Conservation (phyloP, 2,329 filamentous ascomycete species). For the Lithohypha guttulata region DNA sequence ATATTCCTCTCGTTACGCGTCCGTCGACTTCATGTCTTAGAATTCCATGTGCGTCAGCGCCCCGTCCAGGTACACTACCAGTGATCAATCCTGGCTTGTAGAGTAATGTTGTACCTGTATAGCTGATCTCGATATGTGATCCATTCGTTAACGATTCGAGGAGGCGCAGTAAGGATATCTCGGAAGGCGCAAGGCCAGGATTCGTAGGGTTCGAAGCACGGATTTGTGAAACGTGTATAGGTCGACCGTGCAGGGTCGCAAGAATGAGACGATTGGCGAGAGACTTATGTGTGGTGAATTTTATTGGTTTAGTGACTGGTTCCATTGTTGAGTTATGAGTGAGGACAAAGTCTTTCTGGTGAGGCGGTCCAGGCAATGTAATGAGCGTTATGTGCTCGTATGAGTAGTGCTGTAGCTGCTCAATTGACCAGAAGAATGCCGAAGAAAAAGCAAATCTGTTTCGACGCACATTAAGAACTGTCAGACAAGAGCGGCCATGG, state of each 20-base stretch:
- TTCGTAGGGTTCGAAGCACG: constrained; percentile 74
- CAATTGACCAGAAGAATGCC: too few relatives aligned
- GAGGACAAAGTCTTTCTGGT: too few relatives aligned
- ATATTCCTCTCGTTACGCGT: constrained; percentile 67
- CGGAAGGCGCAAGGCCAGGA: constrained; percentile 81
- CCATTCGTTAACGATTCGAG: constrained; percentile 94
- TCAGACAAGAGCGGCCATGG: too few relatives aligned
- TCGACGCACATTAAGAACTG: too few relatives aligned
- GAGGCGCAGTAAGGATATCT: constrained; percentile 90
- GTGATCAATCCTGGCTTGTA: constrained; percentile 90
- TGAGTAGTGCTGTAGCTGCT: too few relatives aligned
- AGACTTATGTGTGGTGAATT: constrained; percentile 74
- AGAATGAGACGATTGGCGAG: constrained; percentile 78
- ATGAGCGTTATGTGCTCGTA: too few relatives aligned
- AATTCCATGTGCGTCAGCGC: constrained; percentile 59
- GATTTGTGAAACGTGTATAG: constrained; percentile 89
- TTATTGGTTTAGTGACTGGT: constrained; percentile 44
- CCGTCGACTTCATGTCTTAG: constrained; percentile 71
- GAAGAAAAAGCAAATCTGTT: too few relatives aligned
- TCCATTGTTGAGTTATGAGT: too few relatives aligned
- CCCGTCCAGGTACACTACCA: constrained; percentile 65
- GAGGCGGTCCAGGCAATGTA: too few relatives aligned
- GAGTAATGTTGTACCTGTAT: constrained; percentile 85
- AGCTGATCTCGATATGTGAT: constrained; percentile 86
- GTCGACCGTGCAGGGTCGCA: constrained; percentile 78